These are phyloP conservation scores for Bothriochloa decipiens DNA, from an alignment of 176 grass and related monocot genomes.

Conservation along the genomic window DNA sequence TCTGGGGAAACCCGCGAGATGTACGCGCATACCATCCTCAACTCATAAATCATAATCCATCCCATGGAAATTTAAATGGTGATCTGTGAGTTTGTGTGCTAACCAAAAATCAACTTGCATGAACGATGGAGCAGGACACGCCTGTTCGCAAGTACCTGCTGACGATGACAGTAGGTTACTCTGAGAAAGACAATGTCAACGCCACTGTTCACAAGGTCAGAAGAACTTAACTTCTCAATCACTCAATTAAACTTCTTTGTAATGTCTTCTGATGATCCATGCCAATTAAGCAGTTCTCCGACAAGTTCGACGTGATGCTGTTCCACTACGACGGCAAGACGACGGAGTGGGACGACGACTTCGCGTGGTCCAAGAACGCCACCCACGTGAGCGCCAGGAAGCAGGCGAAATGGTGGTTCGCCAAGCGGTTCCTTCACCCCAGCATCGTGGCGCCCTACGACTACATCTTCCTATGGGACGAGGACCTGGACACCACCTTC, in stretches of 20 bases:
- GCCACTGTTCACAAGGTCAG: background rate
- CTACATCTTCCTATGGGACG: slow-evolving; percentile 60
- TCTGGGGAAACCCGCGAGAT: background rate
- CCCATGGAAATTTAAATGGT: no score
- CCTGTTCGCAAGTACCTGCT: background rate
- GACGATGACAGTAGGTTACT: background rate
- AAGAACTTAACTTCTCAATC: no score
- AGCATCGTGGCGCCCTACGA: slow-evolving; percentile 36
- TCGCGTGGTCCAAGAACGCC: slow-evolving; percentile 35
- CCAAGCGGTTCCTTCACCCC: slow-evolving; percentile 55
- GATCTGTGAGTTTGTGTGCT: no score
- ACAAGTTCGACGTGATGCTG: slow-evolving; percentile 27
- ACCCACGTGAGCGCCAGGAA: slow-evolving; percentile 37
- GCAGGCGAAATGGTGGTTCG: slow-evolving; percentile 54
- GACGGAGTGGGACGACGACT: slow-evolving; percentile 26
- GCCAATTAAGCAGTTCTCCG: background rate
- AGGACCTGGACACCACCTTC: slow-evolving; percentile 8
- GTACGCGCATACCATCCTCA: background rate
- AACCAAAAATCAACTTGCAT: no score
- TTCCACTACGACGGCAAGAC: slow-evolving; percentile 45
- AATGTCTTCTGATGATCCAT: no score
- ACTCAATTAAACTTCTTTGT: no score
- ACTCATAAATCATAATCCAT: background rate
- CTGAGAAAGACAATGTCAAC: background rate
- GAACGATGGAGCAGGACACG: background rate